Evolutionary conservation across 2,329 filamentous ascomycete genomes (phyloP).

Genomic region (Penicillium brevicompactum): DNA sequence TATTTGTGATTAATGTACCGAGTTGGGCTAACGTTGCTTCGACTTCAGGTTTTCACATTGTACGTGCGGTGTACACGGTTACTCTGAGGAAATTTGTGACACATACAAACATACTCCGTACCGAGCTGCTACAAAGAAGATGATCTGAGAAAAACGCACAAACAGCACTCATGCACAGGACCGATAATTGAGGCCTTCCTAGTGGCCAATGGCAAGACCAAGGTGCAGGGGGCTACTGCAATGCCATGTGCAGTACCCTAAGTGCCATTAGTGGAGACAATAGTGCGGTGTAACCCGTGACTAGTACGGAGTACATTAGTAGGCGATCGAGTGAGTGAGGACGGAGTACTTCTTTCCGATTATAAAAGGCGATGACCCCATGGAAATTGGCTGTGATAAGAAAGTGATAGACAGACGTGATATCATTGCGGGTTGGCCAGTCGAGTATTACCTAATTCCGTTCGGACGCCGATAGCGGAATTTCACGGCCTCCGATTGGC

Average conservation of each 20-base stretch:
- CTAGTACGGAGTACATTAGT: too few relatives aligned
- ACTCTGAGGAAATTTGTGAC: not conserved
- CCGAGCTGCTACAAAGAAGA: not conserved
- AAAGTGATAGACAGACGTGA: conserved; percentile 1
- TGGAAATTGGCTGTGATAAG: not conserved
- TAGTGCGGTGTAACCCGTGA: not conserved
- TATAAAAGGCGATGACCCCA: conserved; percentile 1
- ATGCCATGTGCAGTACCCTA: not conserved
- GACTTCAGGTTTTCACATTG: not conserved
- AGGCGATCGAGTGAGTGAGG: too few relatives aligned
- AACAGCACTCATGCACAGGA: not conserved
- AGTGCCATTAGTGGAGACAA: not conserved
- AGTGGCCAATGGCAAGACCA: conserved; percentile 4
- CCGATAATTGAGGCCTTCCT: conserved; percentile 1
- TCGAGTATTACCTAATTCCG: not conserved
- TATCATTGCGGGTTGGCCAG: conserved; percentile 3
- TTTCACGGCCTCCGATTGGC: conserved; percentile 29
- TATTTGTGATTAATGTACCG: not conserved
- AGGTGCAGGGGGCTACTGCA: not conserved
- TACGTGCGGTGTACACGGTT: not conserved
- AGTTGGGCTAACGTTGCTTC: conserved; percentile 1
- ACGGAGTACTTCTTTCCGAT: not conserved
- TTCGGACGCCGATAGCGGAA: conserved; percentile 20
- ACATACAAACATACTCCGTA: not conserved
- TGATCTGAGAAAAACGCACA: not conserved